These are phyloP conservation scores for Candida coleopterorum DNA, from an alignment of 805 yeast genomes.

Conservation along the genomic window DNA sequence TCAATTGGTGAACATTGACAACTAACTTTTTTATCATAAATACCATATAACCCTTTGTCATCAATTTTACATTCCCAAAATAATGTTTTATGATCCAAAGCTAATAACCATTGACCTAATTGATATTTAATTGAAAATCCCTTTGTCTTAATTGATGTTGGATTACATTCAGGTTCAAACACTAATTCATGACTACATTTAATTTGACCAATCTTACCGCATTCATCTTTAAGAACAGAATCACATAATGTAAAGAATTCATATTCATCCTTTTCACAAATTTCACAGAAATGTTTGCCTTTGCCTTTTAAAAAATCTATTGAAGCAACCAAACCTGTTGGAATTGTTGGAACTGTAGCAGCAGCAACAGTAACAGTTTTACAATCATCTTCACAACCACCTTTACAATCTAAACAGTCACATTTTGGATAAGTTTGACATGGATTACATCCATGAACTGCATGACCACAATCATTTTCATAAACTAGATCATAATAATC, in stretches of 20 bases:
- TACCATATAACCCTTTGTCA: slow-evolving; percentile 2
- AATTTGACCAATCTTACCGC: slow-evolving; percentile 6
- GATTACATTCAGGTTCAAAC: slow-evolving; percentile 1
- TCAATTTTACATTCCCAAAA: slow-evolving; percentile 8
- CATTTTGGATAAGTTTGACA: neutral
- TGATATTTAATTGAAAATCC: slow-evolving; percentile 6
- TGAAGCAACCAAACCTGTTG: neutral
- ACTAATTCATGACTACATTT: slow-evolving; percentile 7
- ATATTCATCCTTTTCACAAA: slow-evolving; percentile 2
- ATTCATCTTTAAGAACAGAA: slow-evolving; percentile 38
- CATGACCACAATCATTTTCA: slow-evolving; percentile 4
- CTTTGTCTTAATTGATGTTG: slow-evolving; percentile 1
- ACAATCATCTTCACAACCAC: neutral
- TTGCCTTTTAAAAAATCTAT: neutral
- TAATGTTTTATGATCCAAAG: slow-evolving; percentile 5
- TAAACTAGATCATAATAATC: slow-evolving; percentile 2
- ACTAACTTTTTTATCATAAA: slow-evolving; percentile 6
- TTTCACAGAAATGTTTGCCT: neutral
- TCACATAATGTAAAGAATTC: slow-evolving; percentile 42
- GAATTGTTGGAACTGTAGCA: neutral
- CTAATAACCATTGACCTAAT: slow-evolving; percentile 5
- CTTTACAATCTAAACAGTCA: neutral
- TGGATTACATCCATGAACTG: slow-evolving; percentile 1
- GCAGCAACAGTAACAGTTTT: neutral
- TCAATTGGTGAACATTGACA: slow-evolving; percentile 6